A percentile compares a stretch with the other conserved stretches of the same genome.
phyloP scores from a whole-genome alignment of 345 rosid species.

The Lenwebbia sp. region DNA sequence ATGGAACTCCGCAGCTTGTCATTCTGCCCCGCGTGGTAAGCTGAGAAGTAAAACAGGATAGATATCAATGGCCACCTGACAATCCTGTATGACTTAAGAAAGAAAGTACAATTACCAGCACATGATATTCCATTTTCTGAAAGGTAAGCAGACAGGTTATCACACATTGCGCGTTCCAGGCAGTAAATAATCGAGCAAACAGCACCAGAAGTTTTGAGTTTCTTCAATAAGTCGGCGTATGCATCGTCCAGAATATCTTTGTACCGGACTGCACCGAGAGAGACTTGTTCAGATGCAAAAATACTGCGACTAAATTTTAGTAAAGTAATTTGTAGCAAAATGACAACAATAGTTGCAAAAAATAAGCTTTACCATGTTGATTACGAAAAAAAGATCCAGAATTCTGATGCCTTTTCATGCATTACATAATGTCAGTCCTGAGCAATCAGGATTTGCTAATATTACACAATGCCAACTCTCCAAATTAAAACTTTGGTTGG shows the following conservation, averaged over 20 bases:
- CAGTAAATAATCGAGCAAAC: slow-evolving; percentile 89
- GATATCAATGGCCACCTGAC: not conserved
- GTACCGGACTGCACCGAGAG: slow-evolving; percentile 62
- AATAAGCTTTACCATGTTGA: not conserved
- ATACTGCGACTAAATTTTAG: not conserved
- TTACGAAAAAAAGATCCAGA: not conserved
- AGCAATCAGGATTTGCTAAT: not conserved
- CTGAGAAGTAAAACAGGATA: slow-evolving; percentile 27
- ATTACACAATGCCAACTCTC: not conserved
- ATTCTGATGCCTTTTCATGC: not conserved
- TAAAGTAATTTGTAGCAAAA: not conserved
- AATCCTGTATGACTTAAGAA: not conserved
- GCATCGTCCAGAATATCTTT: slow-evolving; percentile 77
- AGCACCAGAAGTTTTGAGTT: slow-evolving; percentile 56
- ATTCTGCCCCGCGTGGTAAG: slow-evolving; percentile 89
- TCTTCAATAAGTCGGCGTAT: slow-evolving; percentile 58
- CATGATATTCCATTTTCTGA: slow-evolving; percentile 64
- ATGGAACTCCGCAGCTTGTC: slow-evolving; percentile 70
- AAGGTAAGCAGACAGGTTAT: slow-evolving; percentile 69
- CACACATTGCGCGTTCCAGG: slow-evolving; percentile 91
- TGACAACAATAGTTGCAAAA: not conserved
- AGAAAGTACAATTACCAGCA: slow-evolving; percentile 43
- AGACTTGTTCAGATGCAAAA: slow-evolving; percentile 21
- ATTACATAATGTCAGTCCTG: not conserved
- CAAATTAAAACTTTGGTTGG: not conserved